A percentile compares a stretch with the other conserved stretches of the same genome.
Evolutionary conservation across 1,284 basidiomycete genomes (phyloP).

Genomic region (Apiotrichum veenhuisii): DNA sequence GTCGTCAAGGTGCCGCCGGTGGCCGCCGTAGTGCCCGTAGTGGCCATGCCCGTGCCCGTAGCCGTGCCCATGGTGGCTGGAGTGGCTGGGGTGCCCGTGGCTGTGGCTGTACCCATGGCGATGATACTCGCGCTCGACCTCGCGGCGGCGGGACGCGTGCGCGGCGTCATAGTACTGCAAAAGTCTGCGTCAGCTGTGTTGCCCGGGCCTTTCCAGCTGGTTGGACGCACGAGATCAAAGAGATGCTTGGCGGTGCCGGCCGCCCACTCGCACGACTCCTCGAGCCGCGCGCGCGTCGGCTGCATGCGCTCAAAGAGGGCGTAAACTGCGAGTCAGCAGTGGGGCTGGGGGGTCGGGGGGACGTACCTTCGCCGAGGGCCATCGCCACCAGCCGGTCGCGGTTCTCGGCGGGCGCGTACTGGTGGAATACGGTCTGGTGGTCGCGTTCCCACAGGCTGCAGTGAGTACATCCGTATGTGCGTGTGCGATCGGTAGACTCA

Average conservation of each 20-base stretch:
- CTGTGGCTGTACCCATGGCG: not conserved
- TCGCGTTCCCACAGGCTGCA: constrained; percentile 43
- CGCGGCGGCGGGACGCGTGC: not conserved
- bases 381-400: constrained; percentile 37
- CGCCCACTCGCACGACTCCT: constrained; percentile 41
- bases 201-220: not conserved
- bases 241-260: constrained; percentile 45
- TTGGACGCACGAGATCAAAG: constrained; percentile 30
- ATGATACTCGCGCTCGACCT: too few species aligned
- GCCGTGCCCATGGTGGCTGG: too few species aligned
- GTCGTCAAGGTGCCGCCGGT: too few species aligned
- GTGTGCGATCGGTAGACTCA: constrained; percentile 16
- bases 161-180: not conserved
- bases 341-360: too few species aligned
- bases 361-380: constrained; percentile 43
- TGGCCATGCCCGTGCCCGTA: not conserved
- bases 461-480: not conserved
- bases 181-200: not conserved
- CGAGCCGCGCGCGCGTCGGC: constrained; percentile 25
- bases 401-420: constrained; percentile 33
- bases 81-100: not conserved
- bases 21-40: not conserved
- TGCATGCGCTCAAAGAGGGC: constrained; percentile 35
- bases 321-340: constrained; percentile 26
- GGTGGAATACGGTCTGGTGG: constrained; percentile 36